Base-by-base conservation (phyloP, 768 basidiomycete genomes). In the Russula vinacea region DNA sequence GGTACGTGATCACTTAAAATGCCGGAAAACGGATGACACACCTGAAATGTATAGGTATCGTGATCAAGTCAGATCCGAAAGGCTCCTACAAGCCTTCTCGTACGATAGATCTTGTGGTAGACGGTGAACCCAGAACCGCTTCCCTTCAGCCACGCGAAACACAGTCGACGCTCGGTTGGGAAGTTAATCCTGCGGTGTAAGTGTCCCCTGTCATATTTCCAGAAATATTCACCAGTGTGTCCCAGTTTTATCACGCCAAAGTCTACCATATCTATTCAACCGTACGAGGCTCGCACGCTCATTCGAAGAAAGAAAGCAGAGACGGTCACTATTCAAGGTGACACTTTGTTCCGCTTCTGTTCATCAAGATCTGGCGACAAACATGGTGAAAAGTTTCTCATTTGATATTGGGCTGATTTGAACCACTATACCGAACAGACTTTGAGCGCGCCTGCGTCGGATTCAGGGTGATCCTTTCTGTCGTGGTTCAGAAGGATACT, bases 241-340 rank as follows among this genome's bases (percentile, higher is more conserved):
- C 6, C 14, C 29, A 64, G 63, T 44, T 5, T 32, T 22, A 59
- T 64, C 58, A 59, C 63, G 8, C 11, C 58, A 22, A 64, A 58
- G 35, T 52, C 63, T 5, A 55, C 51, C 42, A 40, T 60, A 45
- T 45, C 52, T 3, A 52, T 64, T 33, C 63, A 64, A n/a, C 63
- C 63, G 1, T 64, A 60, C 19, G 58, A 64, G 26, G 58, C 63
- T 40, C 63, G 58, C 24, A 40, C 42, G 6, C 51, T 55, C 2
- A 55, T 55, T 16, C 51, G 58, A 8, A 60, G 63, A 53, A 64
- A 33, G 45, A 59, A 49, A 51, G 51, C 29, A 11, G 52, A 64
- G 44, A n/a, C 52, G 2, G 58, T 64, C 40, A 60, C 58, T 16
- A 47, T 64, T 8, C 63, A 60, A 45, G 58, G 63, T 44, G 63